phyloP scores from a whole-genome alignment of 2,329 filamentous ascomycete species.

The Diaporthe sp. region DNA sequence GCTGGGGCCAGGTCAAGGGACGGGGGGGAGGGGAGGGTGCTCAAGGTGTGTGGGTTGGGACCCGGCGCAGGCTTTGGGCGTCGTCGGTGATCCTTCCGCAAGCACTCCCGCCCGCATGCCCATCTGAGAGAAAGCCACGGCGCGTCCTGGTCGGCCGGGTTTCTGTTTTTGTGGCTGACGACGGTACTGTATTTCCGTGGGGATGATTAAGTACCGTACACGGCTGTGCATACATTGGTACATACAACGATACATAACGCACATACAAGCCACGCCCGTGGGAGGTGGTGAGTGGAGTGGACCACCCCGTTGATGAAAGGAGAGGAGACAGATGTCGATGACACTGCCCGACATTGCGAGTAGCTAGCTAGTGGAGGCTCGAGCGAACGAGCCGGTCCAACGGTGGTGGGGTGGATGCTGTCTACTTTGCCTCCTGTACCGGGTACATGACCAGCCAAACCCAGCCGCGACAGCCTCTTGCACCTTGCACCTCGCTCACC shows the following conservation, averaged over 20 bases:
- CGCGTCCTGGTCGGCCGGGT: not conserved
- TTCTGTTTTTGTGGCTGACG: not conserved
- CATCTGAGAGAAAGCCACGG: not conserved
- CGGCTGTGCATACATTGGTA: not conserved
- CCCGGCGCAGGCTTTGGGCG: conserved; percentile 11
- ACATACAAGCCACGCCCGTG: not conserved
- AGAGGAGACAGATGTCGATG: conserved; percentile 23
- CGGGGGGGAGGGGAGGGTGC: not conserved
- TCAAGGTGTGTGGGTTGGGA: conserved; percentile 3
- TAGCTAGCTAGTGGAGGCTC: conserved; percentile 25
- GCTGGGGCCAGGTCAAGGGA: conserved; percentile 31
- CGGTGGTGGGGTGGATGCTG: conserved; percentile 27
- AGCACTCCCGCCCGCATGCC: not conserved
- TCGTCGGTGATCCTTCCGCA: conserved; percentile 16
- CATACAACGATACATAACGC: too few species aligned
- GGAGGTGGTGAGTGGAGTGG: not conserved
- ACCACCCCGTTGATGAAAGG: conserved; percentile 11
- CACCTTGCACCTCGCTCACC: conserved; percentile 16
- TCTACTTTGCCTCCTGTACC: conserved; percentile 6
- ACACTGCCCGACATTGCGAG: conserved; percentile 14
- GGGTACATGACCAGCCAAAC: not conserved
- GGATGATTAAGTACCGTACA: not conserved
- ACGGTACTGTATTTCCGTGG: not conserved
- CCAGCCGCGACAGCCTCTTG: not conserved
- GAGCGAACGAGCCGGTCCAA: conserved; percentile 24